phyloP scores from a whole-genome alignment of 345 rosid genomes.

The Boechera stricta region DNA sequence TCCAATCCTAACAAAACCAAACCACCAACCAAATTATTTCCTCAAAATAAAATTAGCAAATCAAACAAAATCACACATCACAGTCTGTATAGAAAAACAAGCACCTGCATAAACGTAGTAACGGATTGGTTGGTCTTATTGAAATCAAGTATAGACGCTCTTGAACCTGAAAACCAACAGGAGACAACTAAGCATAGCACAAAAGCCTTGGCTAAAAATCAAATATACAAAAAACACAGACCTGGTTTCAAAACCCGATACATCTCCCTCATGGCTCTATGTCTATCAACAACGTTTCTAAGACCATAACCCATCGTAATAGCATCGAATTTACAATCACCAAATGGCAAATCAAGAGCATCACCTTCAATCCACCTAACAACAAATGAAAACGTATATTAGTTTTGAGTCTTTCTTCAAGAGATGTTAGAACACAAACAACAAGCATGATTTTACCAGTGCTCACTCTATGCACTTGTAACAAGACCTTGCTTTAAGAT shows the following conservation, averaged over 20 bases:
- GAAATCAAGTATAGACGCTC: constrained; percentile 79
- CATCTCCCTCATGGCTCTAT: constrained; percentile 67
- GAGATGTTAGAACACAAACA: constrained; percentile 28
- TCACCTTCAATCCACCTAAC: constrained; percentile 84
- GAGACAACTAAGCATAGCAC: constrained; percentile 7
- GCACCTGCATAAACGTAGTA: constrained; percentile 72
- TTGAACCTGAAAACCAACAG: constrained; percentile 58
- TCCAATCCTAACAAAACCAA: constrained; percentile 65
- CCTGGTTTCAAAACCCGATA: constrained; percentile 84
- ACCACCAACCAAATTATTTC: constrained; percentile 23
- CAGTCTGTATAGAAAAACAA: constrained; percentile 3
- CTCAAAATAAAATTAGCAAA: background rate
- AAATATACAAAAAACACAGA: constrained; percentile 27
- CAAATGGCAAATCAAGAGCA: constrained; percentile 75
- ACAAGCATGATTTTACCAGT: constrained; percentile 52
- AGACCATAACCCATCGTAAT: constrained; percentile 91
- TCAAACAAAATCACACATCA: background rate
- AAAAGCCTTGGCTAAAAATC: constrained; percentile 2
- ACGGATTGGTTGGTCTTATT: constrained; percentile 64
- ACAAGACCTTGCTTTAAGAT: constrained; percentile 53
- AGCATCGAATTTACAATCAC: constrained; percentile 72
- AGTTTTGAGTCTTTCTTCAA: background rate
- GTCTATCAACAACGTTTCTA: constrained; percentile 70
- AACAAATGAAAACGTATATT: background rate
- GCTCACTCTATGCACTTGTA: constrained; percentile 92